Evolutionary conservation across 805 yeast genomes (phyloP).

Genomic region (Myxozyma vanderwaltii): DNA sequence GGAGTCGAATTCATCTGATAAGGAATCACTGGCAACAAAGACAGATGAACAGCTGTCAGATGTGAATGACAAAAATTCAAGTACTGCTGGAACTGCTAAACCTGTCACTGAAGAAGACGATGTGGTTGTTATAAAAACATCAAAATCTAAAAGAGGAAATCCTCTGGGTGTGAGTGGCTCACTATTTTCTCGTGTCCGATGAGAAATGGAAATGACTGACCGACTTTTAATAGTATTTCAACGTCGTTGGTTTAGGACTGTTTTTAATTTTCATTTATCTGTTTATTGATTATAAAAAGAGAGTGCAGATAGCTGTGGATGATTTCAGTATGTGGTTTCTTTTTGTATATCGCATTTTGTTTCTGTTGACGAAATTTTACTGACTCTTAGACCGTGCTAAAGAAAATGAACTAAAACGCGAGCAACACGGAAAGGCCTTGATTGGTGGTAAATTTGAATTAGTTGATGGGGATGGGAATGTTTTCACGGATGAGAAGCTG

Average conservation of each 20-base stretch:
- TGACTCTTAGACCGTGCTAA: neutral
- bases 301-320: slow-evolving; percentile 26
- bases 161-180: slow-evolving; percentile 22
- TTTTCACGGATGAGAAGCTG: slow-evolving; percentile 76
- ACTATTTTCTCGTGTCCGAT: neutral
- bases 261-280: slow-evolving; percentile 13
- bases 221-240: slow-evolving; percentile 14
- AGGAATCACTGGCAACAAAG: neutral
- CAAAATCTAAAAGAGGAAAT: slow-evolving; percentile 5
- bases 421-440: slow-evolving; percentile 69
- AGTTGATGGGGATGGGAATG: slow-evolving; percentile 67
- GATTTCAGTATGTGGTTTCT: slow-evolving; percentile 18
- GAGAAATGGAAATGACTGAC: neutral
- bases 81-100: neutral
- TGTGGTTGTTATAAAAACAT: slow-evolving; percentile 22
- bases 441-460: slow-evolving; percentile 89
- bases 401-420: slow-evolving; percentile 24
- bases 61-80: slow-evolving; percentile 11
- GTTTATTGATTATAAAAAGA: slow-evolving; percentile 20
- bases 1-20: neutral
- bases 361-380: neutral
- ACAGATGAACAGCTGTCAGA: neutral
- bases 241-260: slow-evolving; percentile 16
- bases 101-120: slow-evolving; percentile 13
- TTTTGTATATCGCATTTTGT: no score